Conservation (phyloP, 257 asterid species). For the Jasminum sambac region DNA sequence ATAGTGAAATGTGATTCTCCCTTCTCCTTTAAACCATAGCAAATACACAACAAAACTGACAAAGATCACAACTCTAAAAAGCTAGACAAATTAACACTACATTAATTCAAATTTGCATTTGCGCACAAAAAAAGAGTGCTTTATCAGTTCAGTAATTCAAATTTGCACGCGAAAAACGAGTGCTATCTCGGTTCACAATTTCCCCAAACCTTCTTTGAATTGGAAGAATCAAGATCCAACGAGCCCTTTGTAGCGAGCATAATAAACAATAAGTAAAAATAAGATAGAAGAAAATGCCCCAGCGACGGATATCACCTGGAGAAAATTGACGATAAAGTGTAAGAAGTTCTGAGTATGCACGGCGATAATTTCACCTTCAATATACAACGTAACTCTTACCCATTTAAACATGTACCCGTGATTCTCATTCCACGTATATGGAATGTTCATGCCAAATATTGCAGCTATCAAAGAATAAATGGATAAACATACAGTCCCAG, state of each 20-base stretch:
- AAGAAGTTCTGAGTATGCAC: background rate
- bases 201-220: too few relatives aligned
- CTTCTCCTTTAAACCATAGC: too few relatives aligned
- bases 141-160: too few relatives aligned
- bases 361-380: background rate
- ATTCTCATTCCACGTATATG: conserved; percentile 61
- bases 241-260: conserved; percentile 78
- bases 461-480: conserved; percentile 66
- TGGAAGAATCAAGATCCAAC: conserved; percentile 54
- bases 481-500: conserved; percentile 68
- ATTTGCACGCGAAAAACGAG: too few relatives aligned
- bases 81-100: too few relatives aligned
- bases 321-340: background rate
- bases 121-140: too few relatives aligned
- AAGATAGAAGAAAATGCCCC: conserved; percentile 36
- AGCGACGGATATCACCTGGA: conserved; percentile 51
- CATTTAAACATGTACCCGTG: conserved; percentile 85
- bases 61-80: too few relatives aligned
- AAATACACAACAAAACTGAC: too few relatives aligned
- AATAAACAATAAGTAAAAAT: conserved; percentile 52
- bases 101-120: too few relatives aligned
- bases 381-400: conserved; percentile 38
- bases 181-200: too few relatives aligned
- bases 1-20: too few relatives aligned
- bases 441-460: conserved; percentile 91